phyloP scores from a whole-genome alignment of 2,329 filamentous ascomycete genomes.

The Didymella pinodella region DNA sequence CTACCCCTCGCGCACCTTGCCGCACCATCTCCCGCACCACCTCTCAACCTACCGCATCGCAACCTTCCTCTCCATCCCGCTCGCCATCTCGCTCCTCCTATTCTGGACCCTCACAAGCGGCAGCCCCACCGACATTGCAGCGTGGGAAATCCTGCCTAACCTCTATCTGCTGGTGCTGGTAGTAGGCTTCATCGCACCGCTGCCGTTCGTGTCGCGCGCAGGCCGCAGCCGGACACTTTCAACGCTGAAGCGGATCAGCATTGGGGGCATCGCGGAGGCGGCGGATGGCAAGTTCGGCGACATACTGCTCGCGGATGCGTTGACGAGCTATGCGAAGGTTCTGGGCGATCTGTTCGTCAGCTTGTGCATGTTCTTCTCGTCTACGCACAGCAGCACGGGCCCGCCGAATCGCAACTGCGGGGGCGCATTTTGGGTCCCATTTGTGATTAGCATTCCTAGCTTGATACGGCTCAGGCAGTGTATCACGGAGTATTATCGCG shows the following conservation, averaged over 20 bases:
- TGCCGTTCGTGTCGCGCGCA: constrained; percentile 71
- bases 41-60: constrained; percentile 87
- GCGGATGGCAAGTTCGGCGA: constrained; percentile 95
- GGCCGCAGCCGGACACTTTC: constrained; percentile 79
- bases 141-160: constrained; percentile 87
- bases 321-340: constrained; percentile 94
- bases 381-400: constrained; percentile 75
- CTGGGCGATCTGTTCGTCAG: constrained; percentile 88
- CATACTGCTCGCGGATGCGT: constrained; percentile 88
- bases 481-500: constrained; percentile 83
- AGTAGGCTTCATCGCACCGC: constrained; percentile 74
- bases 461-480: constrained; percentile 91
- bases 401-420: constrained; percentile 84
- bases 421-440: constrained; percentile 78
- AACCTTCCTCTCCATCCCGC: constrained; percentile 74
- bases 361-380: constrained; percentile 87
- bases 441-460: constrained; percentile 84
- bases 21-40: constrained; percentile 77
- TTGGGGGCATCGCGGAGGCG: constrained; percentile 86
- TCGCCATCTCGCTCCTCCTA: constrained; percentile 73
- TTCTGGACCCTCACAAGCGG: constrained; percentile 87
- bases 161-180: constrained; percentile 78
- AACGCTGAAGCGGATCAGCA: constrained; percentile 77
- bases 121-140: constrained; percentile 71
- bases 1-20: constrained; percentile 78